These are phyloP conservation scores for Thermothielavioides terrestris DNA, from an alignment of 495 filamentous ascomycete genomes.

Conservation along the genomic window DNA sequence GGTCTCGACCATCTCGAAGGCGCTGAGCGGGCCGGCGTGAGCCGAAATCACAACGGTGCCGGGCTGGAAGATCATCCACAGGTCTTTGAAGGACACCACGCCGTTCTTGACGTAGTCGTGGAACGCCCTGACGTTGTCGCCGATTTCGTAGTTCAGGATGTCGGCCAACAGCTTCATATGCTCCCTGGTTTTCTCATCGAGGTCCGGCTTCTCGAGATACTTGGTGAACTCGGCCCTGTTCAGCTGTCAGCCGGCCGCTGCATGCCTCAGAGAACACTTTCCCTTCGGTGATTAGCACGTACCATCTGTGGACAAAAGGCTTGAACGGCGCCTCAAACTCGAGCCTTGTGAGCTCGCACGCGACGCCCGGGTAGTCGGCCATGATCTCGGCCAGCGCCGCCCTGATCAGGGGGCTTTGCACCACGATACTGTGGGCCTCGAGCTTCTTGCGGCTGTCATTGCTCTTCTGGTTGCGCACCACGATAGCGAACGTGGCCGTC, in stretches of 20 bases:
- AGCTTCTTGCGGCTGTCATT: constrained; percentile 51
- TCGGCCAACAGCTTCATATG: constrained; percentile 51
- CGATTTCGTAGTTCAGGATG: constrained; percentile 51
- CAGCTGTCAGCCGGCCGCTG: not conserved
- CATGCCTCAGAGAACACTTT: not conserved
- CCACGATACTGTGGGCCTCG: constrained; percentile 51
- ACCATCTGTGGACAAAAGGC: constrained; percentile 61
- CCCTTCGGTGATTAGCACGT: not conserved
- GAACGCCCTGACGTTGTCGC: constrained; percentile 45
- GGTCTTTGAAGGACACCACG: constrained; percentile 51
- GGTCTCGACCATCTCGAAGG: constrained; percentile 26
- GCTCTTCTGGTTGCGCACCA: constrained; percentile 30
- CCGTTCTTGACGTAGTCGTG: constrained; percentile 49
- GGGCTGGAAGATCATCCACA: constrained; percentile 40
- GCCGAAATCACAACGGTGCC: constrained; percentile 24
- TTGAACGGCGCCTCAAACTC: constrained; percentile 53
- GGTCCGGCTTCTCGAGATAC: constrained; percentile 37
- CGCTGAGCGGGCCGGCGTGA: constrained; percentile 24
- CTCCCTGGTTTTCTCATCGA: constrained; percentile 40
- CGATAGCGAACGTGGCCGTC: constrained; percentile 26
- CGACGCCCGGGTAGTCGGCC: constrained; percentile 56
- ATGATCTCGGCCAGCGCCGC: constrained; percentile 47
- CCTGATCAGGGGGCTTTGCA: constrained; percentile 58
- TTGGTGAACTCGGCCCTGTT: constrained; percentile 34
- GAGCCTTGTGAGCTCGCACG: constrained; percentile 49